Base-by-base conservation (phyloP, 192 early-diverging fungal genomes). In the Cetraspora pellucida region DNA sequence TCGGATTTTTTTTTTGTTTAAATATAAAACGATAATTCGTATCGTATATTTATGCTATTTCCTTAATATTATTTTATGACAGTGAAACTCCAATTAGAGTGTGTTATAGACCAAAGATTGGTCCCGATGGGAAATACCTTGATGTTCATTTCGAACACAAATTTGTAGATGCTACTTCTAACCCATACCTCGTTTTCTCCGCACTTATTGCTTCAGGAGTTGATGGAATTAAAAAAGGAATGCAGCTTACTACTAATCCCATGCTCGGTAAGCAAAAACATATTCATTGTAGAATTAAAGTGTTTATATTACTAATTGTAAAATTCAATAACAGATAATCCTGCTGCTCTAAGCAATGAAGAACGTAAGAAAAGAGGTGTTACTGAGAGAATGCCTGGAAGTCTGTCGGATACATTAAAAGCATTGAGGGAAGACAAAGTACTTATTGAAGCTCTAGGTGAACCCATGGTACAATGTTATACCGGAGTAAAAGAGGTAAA, bases 101-200 rank as follows among this genome's bases (percentile, higher is more conserved):
- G 16, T 68, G 66, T 49, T 47, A 68, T 45, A 19, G 21, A 10
- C 25, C 66, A 14, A 28, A 25, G 25, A 17, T 11, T 17, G 44
- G 23, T 46, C 2, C 9, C 19, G n/a, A 37, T 16, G 30, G 17
- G n/a, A 31, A 11, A 43, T 37, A 14, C 0, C 19, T 43, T 28
- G 63, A 65, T 44, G 45, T 68, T 21, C 45, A 68, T 49, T 68
- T 68, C 46, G 66, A 68, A 46, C 19, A 37, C 25, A 68, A 68
- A 68, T 68, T 19, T 68, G 23, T 68, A 25, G 66, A 68, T 10
- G 66, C n/a, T 16, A 47, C 45, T 47, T 44, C 66, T 13, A 68
- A 68, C 46, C 66, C 66, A 10, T 68, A 68, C 14, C n/a, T 68
- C 10, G 66, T 21, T 46, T 1, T 47, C 4, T 14, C 21, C 1